phyloP scores from a whole-genome alignment of 108 stramenopile genomes.

The Cyclotella baltica region DNA sequence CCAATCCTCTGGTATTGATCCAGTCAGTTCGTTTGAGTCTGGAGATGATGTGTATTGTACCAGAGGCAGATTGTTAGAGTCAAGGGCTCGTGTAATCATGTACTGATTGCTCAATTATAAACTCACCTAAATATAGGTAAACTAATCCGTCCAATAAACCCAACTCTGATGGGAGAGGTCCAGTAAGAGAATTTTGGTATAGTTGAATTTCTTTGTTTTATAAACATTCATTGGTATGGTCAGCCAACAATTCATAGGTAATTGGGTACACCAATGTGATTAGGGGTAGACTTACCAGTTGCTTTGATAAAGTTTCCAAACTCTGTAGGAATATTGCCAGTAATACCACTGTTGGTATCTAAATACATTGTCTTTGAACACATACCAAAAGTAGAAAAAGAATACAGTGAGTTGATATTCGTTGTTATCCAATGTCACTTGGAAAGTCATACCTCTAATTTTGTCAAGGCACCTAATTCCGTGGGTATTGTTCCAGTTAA shows the following conservation, averaged over 20 bases:
- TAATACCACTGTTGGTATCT: slow-evolving; percentile 52
- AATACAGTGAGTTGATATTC: neutral
- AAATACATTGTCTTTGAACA: slow-evolving; percentile 41
- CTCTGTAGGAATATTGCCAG: slow-evolving; percentile 64
- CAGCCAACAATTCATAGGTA: too few relatives aligned
- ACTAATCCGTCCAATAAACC: slow-evolving; percentile 49
- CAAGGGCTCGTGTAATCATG: neutral
- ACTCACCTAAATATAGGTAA: slow-evolving; percentile 43
- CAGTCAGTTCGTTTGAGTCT: slow-evolving; percentile 48
- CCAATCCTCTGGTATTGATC: slow-evolving; percentile 53
- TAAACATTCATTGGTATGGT: neutral
- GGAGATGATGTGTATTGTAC: neutral
- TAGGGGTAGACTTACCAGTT: slow-evolving; percentile 13
- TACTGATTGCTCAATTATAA: neutral
- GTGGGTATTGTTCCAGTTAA: slow-evolving; percentile 48
- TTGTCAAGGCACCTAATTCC: slow-evolving; percentile 30
- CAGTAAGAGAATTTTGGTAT: slow-evolving; percentile 56
- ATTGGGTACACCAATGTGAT: neutral
- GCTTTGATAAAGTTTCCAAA: slow-evolving; percentile 54
- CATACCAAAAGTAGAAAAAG: neutral
- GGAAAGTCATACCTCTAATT: slow-evolving; percentile 33
- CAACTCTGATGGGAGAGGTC: slow-evolving; percentile 71
- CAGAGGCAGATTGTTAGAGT: neutral
- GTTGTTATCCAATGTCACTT: neutral
- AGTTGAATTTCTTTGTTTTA: slow-evolving; percentile 43